Conservation (phyloP, 129 eudicot species). For the Erigeron canadensis region DNA sequence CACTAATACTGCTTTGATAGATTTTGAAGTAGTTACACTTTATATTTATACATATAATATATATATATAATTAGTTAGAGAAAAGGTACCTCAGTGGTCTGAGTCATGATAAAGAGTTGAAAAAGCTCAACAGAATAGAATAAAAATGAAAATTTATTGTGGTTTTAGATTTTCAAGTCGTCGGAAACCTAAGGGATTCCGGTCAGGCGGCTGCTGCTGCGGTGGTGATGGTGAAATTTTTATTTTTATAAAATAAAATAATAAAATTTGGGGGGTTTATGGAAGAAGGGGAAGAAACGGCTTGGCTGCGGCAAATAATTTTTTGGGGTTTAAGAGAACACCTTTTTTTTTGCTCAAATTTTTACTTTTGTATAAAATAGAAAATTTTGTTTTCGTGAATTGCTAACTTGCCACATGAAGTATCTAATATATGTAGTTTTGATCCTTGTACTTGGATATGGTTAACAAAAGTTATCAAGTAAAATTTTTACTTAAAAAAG, state of each 20-base stretch:
- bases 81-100: constrained; percentile 33
- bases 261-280: neutral
- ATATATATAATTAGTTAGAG: neutral
- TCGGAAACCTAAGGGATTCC: neutral
- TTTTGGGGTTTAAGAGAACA: constrained; percentile 20
- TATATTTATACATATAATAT: neutral
- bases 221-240: neutral
- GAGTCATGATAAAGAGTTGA: constrained; percentile 23
- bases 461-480: too few relatives aligned
- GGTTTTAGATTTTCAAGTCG: neutral
- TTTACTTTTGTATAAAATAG: too few relatives aligned
- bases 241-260: too few relatives aligned
- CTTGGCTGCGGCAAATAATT: neutral
- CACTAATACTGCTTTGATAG: too few relatives aligned
- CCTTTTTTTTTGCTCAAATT: neutral
- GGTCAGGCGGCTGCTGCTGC: neutral
- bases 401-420: too few relatives aligned
- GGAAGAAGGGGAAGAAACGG: too few relatives aligned
- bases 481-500: too few relatives aligned
- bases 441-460: too few relatives aligned
- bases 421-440: too few relatives aligned
- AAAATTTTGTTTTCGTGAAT: too few relatives aligned
- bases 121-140: neutral
- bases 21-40: too few relatives aligned
- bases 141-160: too few relatives aligned